Percentiles rank a stretch among this genome's conserved stretches.
phyloP scores from a whole-genome alignment of 2,329 filamentous ascomycete genomes.

The Aspergillus glaucus region DNA sequence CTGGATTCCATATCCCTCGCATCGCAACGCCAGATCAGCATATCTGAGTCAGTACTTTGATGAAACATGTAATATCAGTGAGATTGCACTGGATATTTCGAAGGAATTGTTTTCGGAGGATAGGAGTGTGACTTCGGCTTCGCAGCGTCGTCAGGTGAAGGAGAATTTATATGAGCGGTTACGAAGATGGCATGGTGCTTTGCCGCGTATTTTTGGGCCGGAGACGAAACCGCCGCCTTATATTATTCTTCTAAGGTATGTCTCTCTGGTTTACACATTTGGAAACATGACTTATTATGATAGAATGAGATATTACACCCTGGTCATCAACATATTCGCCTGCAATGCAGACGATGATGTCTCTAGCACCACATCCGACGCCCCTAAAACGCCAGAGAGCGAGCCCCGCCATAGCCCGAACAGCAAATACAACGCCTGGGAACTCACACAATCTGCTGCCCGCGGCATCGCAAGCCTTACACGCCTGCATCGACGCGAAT shows the following conservation, averaged over 20 bases:
- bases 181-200: conserved; percentile 21
- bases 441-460: conserved; percentile 24
- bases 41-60: conserved; percentile 28
- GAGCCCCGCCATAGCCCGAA: conserved; percentile 12
- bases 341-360: conserved; percentile 17
- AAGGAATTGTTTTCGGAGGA: conserved; percentile 23
- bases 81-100: conserved; percentile 32
- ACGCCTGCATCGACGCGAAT: conserved; percentile 26
- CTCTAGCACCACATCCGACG: conserved; percentile 12
- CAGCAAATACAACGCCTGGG: conserved; percentile 15
- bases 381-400: conserved; percentile 25
- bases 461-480: conserved; percentile 24
- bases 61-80: conserved; percentile 27
- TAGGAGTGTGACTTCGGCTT: background rate
- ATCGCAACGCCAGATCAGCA: conserved; percentile 20
- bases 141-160: conserved; percentile 16
- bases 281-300: background rate
- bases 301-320: conserved; percentile 31
- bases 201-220: conserved; percentile 24
- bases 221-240: conserved; percentile 25
- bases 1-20: conserved; percentile 30
- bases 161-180: conserved; percentile 25
- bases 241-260: conserved; percentile 26
- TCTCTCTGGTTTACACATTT: background rate
- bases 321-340: conserved; percentile 31